A percentile compares a stretch with the other conserved stretches of the same genome.
phyloP scores from a whole-genome alignment of 2,329 filamentous ascomycete species.

The Scytalidium lignicola region DNA sequence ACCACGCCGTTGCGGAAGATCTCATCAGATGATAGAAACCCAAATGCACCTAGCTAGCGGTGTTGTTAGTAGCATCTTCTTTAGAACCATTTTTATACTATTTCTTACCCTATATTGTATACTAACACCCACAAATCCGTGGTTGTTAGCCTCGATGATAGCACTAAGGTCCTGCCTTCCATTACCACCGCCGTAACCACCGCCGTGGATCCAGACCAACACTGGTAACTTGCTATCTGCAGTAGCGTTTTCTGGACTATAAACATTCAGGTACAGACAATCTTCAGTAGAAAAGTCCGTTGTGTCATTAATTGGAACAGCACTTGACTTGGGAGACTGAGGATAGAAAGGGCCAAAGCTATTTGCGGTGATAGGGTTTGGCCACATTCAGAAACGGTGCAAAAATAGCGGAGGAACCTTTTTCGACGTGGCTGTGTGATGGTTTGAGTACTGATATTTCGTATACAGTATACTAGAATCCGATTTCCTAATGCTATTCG shows the following conservation, averaged over 20 bases:
- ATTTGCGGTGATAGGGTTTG: too few species aligned
- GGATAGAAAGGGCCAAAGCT: slow-evolving; percentile 28
- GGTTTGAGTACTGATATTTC: too few species aligned
- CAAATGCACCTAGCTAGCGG: slow-evolving; percentile 36
- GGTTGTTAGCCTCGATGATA: slow-evolving; percentile 41
- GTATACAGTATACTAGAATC: too few species aligned
- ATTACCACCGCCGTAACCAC: slow-evolving; percentile 6
- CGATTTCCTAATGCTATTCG: too few species aligned
- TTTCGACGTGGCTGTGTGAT: too few species aligned
- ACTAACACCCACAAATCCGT: slow-evolving; percentile 41
- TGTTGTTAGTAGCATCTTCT: neutral
- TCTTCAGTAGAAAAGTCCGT: slow-evolving; percentile 18
- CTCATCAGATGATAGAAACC: slow-evolving; percentile 42
- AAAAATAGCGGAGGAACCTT: too few species aligned
- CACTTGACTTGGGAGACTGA: slow-evolving; percentile 13
- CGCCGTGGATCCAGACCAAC: slow-evolving; percentile 18
- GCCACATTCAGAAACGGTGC: too few species aligned
- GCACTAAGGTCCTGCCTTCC: slow-evolving; percentile 24
- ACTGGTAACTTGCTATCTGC: slow-evolving; percentile 15
- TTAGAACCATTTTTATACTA: slow-evolving; percentile 27
- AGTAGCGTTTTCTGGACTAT: slow-evolving; percentile 19
- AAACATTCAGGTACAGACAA: slow-evolving; percentile 28
- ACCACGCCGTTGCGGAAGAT: slow-evolving; percentile 34
- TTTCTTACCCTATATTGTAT: slow-evolving; percentile 45
- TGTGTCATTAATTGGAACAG: slow-evolving; percentile 7